These are phyloP conservation scores for Hanseniaspora thailandica DNA, from an alignment of 805 yeast species.

Conservation along the genomic window DNA sequence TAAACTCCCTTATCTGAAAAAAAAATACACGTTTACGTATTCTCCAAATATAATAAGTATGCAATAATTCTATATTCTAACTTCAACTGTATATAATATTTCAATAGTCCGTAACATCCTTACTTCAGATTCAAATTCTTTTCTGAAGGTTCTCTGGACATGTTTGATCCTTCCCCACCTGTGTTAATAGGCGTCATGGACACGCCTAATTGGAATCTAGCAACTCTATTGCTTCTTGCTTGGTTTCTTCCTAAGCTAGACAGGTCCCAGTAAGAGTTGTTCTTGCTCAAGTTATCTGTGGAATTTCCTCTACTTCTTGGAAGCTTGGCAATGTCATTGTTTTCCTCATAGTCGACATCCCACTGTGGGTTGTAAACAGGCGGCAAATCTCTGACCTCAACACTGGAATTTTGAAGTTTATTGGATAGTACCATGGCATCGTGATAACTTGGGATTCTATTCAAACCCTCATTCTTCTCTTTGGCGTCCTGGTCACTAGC, in stretches of 20 bases:
- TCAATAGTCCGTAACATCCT: background rate
- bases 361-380: conserved; percentile 13
- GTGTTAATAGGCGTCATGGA: conserved; percentile 8
- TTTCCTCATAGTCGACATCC: conserved; percentile 2
- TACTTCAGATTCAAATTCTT: background rate
- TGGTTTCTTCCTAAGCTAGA: background rate
- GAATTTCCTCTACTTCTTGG: conserved; percentile 1
- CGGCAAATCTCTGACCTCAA: conserved; percentile 7
- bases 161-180: background rate
- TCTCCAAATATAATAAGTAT: no score
- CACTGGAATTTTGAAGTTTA: conserved; percentile 8
- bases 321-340: background rate
- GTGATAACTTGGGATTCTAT: conserved; percentile 12
- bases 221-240: background rate
- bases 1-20: no score
- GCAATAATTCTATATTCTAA: no score
- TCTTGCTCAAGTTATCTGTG: background rate
- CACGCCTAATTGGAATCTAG: conserved; percentile 13
- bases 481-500: background rate
- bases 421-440: conserved; percentile 10
- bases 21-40: no score
- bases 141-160: background rate
- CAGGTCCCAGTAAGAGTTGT: background rate
- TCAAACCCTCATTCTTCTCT: background rate
- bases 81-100: background rate